A percentile compares a stretch with the other conserved stretches of the same genome.
These are phyloP conservation scores for Ogataea methanolica DNA, from an alignment of 805 yeast species.

Conservation along the genomic window DNA sequence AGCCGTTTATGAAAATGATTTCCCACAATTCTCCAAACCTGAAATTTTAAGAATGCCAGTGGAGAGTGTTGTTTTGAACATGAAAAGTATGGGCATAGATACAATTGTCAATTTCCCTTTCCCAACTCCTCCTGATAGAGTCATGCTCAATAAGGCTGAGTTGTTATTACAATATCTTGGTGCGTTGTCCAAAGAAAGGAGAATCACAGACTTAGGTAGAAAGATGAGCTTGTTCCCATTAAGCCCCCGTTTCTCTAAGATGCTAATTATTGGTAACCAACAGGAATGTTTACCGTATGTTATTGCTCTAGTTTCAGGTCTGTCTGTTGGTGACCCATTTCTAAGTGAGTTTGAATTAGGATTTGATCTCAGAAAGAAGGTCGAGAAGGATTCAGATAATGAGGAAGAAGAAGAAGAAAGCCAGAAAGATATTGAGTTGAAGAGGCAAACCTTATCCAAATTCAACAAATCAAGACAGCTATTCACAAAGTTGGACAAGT, in stretches of 20 bases:
- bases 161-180: constrained; percentile 66
- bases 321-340: constrained; percentile 93
- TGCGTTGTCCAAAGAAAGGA: constrained; percentile 57
- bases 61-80: constrained; percentile 89
- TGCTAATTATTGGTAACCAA: constrained; percentile 84
- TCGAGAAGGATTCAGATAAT: constrained; percentile 26
- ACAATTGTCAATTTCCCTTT: constrained; percentile 89
- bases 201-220: constrained; percentile 73
- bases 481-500: constrained; percentile 64
- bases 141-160: constrained; percentile 59
- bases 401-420: constrained; percentile 33
- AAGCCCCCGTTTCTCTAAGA: constrained; percentile 89
- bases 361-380: constrained; percentile 31
- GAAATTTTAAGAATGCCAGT: constrained; percentile 94
- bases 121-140: constrained; percentile 79
- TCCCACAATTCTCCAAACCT: constrained; percentile 77
- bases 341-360: constrained; percentile 72
- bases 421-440: constrained; percentile 35
- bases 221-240: constrained; percentile 89
- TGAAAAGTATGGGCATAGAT: constrained; percentile 97
- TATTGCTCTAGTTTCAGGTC: constrained; percentile 86
- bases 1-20: constrained; percentile 86
- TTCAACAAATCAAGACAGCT: constrained; percentile 54
- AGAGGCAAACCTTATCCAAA: constrained; percentile 40
- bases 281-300: constrained; percentile 79